A percentile compares a stretch with the other conserved stretches of the same genome.
Conservation (phyloP, 352 stramenopile genomes). For the Phytophthora colocasiae region DNA sequence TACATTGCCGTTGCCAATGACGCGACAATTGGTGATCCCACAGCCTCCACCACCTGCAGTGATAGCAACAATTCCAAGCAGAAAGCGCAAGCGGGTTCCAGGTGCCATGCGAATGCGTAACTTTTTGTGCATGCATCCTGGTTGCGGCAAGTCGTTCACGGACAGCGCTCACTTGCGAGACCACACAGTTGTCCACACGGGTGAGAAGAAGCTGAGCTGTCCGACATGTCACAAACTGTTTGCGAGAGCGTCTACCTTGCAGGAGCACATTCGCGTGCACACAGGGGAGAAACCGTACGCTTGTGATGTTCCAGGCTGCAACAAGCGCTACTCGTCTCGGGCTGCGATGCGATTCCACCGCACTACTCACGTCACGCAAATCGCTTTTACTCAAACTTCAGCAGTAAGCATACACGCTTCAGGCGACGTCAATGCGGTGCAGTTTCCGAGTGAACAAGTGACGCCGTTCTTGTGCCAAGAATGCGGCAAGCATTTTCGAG, state of each 20-base stretch:
- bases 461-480: slow-evolving; percentile 31
- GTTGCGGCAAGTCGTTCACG: slow-evolving; percentile 73
- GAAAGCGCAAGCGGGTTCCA: slow-evolving; percentile 52
- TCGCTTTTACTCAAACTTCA: slow-evolving; percentile 8
- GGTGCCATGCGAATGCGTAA: slow-evolving; percentile 65
- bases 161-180: slow-evolving; percentile 74
- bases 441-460: background rate
- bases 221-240: slow-evolving; percentile 58
- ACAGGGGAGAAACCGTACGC: slow-evolving; percentile 77
- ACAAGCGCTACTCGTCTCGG: slow-evolving; percentile 73
- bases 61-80: slow-evolving; percentile 13
- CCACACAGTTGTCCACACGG: slow-evolving; percentile 78
- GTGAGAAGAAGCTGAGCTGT: slow-evolving; percentile 69
- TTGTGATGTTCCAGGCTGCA: slow-evolving; percentile 58
- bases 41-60: slow-evolving; percentile 9
- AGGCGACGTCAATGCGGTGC: background rate
- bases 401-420: background rate
- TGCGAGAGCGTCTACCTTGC: slow-evolving; percentile 59
- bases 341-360: slow-evolving; percentile 69
- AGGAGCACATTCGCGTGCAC: slow-evolving; percentile 74
- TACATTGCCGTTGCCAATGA: slow-evolving; percentile 15
- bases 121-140: slow-evolving; percentile 72
- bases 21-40: slow-evolving; percentile 21
- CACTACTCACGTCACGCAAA: slow-evolving; percentile 35
- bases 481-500: slow-evolving; percentile 41